Percentiles rank a stretch among this genome's conserved stretches.
Evolutionary conservation across 2,329 filamentous ascomycete genomes (phyloP).

Genomic region (Pyricularia grisea): DNA sequence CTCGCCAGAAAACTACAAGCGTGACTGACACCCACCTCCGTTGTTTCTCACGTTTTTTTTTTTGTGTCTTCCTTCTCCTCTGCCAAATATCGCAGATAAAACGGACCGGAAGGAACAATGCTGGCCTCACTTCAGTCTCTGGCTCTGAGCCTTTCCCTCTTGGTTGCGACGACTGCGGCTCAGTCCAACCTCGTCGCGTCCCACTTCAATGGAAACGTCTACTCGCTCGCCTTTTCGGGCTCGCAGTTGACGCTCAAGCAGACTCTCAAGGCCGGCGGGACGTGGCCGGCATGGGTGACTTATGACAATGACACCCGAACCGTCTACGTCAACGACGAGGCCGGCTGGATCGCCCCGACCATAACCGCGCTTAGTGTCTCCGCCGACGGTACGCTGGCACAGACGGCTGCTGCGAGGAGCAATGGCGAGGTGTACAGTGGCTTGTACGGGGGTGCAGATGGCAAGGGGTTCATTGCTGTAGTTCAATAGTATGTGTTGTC

Average conservation of each 20-base stretch:
- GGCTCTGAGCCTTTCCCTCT: conserved; percentile 4
- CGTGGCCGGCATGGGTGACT: conserved; percentile 27
- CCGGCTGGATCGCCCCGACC: conserved; percentile 21
- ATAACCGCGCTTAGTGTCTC: conserved; percentile 24
- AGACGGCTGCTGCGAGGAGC: conserved; percentile 20
- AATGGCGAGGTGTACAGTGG: conserved; percentile 30
- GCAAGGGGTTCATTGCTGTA: conserved; percentile 29
- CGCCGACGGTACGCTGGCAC: conserved; percentile 20
- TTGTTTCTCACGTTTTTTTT: neutral
- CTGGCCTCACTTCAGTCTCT: neutral
- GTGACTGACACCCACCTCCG: neutral
- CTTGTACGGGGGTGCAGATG: conserved; percentile 27
- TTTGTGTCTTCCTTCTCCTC: too few species aligned
- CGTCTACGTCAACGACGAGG: conserved; percentile 28
- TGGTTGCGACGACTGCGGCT: conserved; percentile 7
- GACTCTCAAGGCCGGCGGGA: conserved; percentile 20
- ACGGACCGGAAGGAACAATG: neutral
- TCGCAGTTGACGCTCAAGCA: conserved; percentile 17
- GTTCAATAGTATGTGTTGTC: conserved; percentile 29
- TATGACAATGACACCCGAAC: conserved; percentile 19
- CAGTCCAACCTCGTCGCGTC: conserved; percentile 22
- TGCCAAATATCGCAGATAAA: neutral
- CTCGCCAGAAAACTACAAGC: neutral
- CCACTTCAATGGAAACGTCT: conserved; percentile 29
- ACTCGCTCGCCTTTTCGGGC: conserved; percentile 20